Base-by-base conservation (phyloP, 1,284 basidiomycete species). In the Apiotrichum siamense region DNA sequence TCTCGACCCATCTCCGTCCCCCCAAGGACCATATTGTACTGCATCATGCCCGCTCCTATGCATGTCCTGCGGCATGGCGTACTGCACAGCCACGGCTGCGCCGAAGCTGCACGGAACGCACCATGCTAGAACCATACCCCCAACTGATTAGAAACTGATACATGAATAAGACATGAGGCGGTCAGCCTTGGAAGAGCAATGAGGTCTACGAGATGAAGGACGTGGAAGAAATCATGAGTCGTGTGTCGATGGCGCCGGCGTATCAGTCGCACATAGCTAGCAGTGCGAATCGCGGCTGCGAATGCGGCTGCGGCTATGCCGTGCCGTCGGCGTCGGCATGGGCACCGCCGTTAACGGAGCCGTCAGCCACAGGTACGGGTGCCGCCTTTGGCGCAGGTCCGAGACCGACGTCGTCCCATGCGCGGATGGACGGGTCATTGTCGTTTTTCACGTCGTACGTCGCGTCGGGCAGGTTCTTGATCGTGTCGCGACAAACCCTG, bases 401-500 rank as follows among this genome's bases (percentile, higher is more conserved):
- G 32, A 55, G 27, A 18, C 55, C 57, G 13, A 61, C 61, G 41
- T 69, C 70, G 44, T 72, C 69, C 69, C 69, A 72, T 3, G 65
- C 66, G 5, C 47, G 47, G 13, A 67, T 59, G 15, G 43, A 50
- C 13, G 59, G 59, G 50, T 72, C 64, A 26, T 68, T 58, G 32
- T 66, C 67, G 12, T 50, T 61, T 45, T 62, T 54, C 11, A 50
- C 63, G 2, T 62, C 61, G 55, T 73, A 73, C 24, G 60, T 63
- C 24, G 64, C 47, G 50, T 69, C 65, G 21, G 53, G 54, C 23
- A 49, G 33, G 1, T 25, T 25, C 43, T 45, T 48, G 42, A 54
- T 41, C n/a, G 39, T 41, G 6, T 39, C 41, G 37, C 62, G 52
- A 46, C 70, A 73, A 31, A 70, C 38, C 11, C 63, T 69, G 48